Evolutionary conservation across 2,329 filamentous ascomycete species (phyloP).

Genomic region (Biscogniauxia mediterranea): DNA sequence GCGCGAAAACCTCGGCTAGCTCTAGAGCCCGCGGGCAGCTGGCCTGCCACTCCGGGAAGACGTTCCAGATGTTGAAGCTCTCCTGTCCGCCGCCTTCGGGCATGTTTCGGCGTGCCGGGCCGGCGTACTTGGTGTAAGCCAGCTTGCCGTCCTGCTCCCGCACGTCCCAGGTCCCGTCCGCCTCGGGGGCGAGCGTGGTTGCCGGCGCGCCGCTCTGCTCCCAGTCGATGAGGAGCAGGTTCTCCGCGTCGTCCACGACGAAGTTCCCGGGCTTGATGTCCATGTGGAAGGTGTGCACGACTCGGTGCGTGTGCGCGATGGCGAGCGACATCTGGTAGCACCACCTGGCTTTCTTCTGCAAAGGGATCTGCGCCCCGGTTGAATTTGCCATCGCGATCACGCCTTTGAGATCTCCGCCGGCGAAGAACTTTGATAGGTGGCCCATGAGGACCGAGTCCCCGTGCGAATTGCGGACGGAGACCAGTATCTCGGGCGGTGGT

Average conservation of each 20-base stretch:
- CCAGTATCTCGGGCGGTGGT: too few species aligned
- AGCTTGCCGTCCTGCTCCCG: conserved; percentile 2
- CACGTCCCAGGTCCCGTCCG: conserved; percentile 4
- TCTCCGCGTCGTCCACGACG: conserved; percentile 17
- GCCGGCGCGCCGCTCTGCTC: conserved; percentile 26
- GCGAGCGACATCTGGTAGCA: conserved; percentile 25
- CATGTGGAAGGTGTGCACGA: conserved; percentile 28
- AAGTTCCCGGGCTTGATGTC: conserved; percentile 33
- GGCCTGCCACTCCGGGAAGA: conserved; percentile 16
- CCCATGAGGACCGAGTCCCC: too few species aligned
- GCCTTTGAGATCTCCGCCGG: too few species aligned
- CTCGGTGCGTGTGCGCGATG: conserved; percentile 20
- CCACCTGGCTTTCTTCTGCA: conserved; percentile 21
- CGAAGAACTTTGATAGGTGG: too few species aligned
- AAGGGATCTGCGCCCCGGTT: conserved; percentile 8
- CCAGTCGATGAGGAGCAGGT: conserved; percentile 26
- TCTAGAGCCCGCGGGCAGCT: conserved; percentile 18
- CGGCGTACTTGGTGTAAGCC: conserved; percentile 15
- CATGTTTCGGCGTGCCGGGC: conserved; percentile 14
- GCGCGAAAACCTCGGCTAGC: not conserved
- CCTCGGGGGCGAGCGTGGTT: conserved; percentile 12
- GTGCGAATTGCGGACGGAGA: too few species aligned
- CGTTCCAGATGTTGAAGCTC: conserved; percentile 14
- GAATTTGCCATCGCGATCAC: conserved; percentile 14
- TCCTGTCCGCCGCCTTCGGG: conserved; percentile 10